A percentile compares a stretch with the other conserved stretches of the same genome.
Evolutionary conservation across 768 basidiomycete genomes (phyloP).

Genomic region (Leccinum fibrillosum): DNA sequence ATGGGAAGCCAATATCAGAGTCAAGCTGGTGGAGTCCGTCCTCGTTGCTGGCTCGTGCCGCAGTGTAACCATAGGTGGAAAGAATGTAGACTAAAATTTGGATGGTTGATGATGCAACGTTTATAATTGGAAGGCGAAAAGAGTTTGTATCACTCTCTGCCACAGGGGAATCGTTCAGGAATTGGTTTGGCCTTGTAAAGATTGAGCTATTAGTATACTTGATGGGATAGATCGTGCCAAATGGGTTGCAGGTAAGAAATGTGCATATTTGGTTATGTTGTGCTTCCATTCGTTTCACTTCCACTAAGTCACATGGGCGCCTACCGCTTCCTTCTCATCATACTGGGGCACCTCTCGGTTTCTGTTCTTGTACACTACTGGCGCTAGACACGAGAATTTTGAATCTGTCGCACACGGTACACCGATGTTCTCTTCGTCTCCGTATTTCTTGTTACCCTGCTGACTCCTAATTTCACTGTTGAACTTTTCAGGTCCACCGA

Average conservation of each 20-base stretch:
- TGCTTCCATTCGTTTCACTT: too few relatives aligned
- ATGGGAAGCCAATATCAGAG: neutral
- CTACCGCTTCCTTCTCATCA: neutral
- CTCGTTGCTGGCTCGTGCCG: neutral
- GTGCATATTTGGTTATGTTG: neutral
- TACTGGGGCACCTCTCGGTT: neutral
- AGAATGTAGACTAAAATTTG: slow-evolving; percentile 22
- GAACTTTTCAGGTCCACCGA: neutral
- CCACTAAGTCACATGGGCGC: neutral
- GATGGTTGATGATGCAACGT: neutral
- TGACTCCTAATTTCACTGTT: neutral
- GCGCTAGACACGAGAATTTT: neutral
- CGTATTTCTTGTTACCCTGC: neutral
- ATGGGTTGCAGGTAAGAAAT: too few relatives aligned
- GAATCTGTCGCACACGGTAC: neutral
- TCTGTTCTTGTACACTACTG: neutral
- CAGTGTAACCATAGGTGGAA: too few relatives aligned
- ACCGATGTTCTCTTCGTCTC: neutral
- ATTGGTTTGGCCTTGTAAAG: too few relatives aligned
- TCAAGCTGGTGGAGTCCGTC: neutral
- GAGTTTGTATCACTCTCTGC: too few relatives aligned
- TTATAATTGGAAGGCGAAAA: too few relatives aligned
- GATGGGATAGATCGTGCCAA: too few relatives aligned
- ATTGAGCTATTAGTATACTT: too few relatives aligned
- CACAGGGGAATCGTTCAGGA: too few relatives aligned